A percentile compares a stretch with the other conserved stretches of the same genome.
Conservation (phyloP, 2,329 filamentous ascomycete species). For the Rugonectria rugulosa region DNA sequence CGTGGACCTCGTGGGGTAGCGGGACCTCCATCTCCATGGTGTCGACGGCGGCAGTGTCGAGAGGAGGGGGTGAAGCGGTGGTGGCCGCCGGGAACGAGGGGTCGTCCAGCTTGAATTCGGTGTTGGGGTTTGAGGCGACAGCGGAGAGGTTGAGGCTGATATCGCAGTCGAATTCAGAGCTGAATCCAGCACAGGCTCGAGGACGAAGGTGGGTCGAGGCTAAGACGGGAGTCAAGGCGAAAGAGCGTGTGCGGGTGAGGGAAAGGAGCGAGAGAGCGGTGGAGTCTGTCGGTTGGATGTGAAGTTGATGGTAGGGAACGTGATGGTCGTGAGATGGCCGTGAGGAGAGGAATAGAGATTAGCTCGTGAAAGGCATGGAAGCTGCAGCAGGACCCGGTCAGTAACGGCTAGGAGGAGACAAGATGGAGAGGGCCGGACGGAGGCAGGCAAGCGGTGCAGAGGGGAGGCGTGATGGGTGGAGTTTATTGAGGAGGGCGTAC, state of each 20-base stretch:
- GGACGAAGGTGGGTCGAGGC: conserved; percentile 8
- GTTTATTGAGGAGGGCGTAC: neutral
- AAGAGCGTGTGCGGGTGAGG: conserved; percentile 29
- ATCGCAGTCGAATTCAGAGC: conserved; percentile 6
- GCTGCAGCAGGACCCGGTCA: conserved; percentile 24
- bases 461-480: conserved; percentile 11
- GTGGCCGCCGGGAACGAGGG: conserved; percentile 34
- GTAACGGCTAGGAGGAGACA: neutral
- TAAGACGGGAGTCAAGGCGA: conserved; percentile 20
- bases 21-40: conserved; percentile 54
- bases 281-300: conserved; percentile 6
- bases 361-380: conserved; percentile 38
- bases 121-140: neutral
- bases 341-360: conserved; percentile 22
- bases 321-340: conserved; percentile 18
- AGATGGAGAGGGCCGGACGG: conserved; percentile 6
- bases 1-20: conserved; percentile 41
- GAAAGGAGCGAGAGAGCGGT: conserved; percentile 24
- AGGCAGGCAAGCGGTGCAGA: conserved; percentile 13
- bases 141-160: conserved; percentile 18
- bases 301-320: conserved; percentile 35
- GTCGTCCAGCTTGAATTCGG: conserved; percentile 54
- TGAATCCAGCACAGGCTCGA: neutral
- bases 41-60: conserved; percentile 53
- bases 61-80: conserved; percentile 28